These are phyloP conservation scores for Podaxis mareebaensis DNA, from an alignment of 768 basidiomycete species.

Conservation along the genomic window DNA sequence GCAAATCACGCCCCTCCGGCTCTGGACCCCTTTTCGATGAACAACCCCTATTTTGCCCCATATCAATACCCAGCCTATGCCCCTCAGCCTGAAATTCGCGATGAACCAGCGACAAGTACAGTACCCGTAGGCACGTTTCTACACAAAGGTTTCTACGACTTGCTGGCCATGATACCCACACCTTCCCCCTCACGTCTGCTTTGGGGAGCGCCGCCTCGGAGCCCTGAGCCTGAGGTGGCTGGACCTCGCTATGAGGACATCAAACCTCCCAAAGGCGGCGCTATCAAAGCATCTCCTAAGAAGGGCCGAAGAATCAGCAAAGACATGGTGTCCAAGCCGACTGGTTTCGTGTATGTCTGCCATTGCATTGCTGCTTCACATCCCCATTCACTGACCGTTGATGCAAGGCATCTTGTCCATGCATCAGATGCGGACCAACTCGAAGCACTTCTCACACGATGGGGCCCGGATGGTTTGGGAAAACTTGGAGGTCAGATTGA, in stretches of 20 bases:
- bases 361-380: constrained; percentile 19
- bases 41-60: constrained; percentile 38
- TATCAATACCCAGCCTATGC: constrained; percentile 43
- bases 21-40: constrained; percentile 29
- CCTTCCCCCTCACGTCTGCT: constrained; percentile 67
- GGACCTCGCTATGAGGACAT: constrained; percentile 74
- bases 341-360: constrained; percentile 75
- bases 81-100: constrained; percentile 36
- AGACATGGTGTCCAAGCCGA: constrained; percentile 86
- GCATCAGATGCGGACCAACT: constrained; percentile 90
- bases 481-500: constrained; percentile 75
- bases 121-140: constrained; percentile 71
- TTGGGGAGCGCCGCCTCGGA: constrained; percentile 42
- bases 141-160: constrained; percentile 90
- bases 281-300: constrained; percentile 38
- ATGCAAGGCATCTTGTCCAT: constrained; percentile 79
- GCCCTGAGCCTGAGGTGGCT: constrained; percentile 47
- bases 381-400: constrained; percentile 24
- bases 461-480: constrained; percentile 87
- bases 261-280: constrained; percentile 28
- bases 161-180: constrained; percentile 76
- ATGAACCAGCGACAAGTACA: constrained; percentile 43
- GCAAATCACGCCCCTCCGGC: constrained; percentile 13
- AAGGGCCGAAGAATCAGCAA: constrained; percentile 76
- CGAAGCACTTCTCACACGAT: constrained; percentile 81